phyloP scores from a whole-genome alignment of 345 rosid genomes.

The Murraya koenigii region DNA sequence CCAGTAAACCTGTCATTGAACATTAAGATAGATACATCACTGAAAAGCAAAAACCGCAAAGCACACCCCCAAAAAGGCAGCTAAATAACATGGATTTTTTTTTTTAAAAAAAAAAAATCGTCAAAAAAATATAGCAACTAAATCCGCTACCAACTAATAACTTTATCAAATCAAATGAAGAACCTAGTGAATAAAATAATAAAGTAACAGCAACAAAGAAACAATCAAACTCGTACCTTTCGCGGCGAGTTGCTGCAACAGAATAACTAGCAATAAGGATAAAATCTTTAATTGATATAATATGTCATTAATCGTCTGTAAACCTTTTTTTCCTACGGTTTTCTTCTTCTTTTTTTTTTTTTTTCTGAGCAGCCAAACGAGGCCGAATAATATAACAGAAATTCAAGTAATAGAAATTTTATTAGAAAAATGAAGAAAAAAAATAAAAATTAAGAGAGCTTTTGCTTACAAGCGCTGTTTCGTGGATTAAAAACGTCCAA shows the following conservation, averaged over 20 bases:
- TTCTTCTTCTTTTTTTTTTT: too few relatives aligned
- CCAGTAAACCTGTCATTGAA: background rate
- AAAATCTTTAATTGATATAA: background rate
- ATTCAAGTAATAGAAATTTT: too few relatives aligned
- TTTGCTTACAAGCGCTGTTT: background rate
- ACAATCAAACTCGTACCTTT: background rate
- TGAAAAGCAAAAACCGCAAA: background rate
- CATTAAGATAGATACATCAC: background rate
- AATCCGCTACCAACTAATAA: background rate
- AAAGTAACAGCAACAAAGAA: background rate
- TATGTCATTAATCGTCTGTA: background rate
- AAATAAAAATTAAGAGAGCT: background rate
- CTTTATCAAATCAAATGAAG: background rate
- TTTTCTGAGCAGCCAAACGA: constrained; percentile 7
- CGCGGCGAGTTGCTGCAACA: background rate
- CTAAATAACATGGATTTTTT: too few relatives aligned
- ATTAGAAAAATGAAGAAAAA: background rate
- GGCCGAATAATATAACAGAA: background rate
- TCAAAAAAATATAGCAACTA: background rate
- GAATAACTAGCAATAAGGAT: background rate
- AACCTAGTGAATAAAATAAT: background rate
- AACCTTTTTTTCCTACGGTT: background rate
- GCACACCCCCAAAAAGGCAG: background rate
- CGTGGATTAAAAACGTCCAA: background rate
- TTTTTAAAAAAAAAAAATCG: background rate